Conservation (phyloP, 2,329 filamentous ascomycete genomes). For the Colletotrichum costaricense region DNA sequence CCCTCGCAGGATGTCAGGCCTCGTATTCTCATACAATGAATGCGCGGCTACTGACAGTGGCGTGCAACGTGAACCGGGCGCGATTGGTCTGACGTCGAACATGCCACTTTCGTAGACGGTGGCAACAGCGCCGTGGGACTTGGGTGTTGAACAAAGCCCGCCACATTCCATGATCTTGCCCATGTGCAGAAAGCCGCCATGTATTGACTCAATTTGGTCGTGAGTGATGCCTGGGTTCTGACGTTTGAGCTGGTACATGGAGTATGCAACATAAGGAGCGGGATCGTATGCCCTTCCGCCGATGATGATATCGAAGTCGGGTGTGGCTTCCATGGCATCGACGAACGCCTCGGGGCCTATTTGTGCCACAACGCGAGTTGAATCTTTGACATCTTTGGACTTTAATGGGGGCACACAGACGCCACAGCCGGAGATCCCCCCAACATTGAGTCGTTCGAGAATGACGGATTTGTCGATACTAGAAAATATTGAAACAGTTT, state of each 20-base stretch:
- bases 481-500: conserved; percentile 51
- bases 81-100: conserved; percentile 59
- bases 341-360: conserved; percentile 59
- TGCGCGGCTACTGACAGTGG: conserved; percentile 63
- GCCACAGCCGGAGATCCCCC: conserved; percentile 51
- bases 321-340: conserved; percentile 51
- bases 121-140: conserved; percentile 53
- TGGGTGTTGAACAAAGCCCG: conserved; percentile 58
- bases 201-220: conserved; percentile 33
- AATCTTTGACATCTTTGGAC: conserved; percentile 49
- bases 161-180: conserved; percentile 68
- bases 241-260: conserved; percentile 31
- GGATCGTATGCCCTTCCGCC: conserved; percentile 58
- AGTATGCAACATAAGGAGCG: conserved; percentile 52
- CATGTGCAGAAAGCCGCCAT: conserved; percentile 59
- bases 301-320: conserved; percentile 59
- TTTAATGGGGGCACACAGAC: conserved; percentile 52
- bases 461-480: conserved; percentile 49
- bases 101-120: conserved; percentile 52
- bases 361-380: conserved; percentile 54
- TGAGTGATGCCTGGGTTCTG: neutral
- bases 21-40: conserved; percentile 64
- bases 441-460: conserved; percentile 41
- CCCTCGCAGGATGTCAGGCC: conserved; percentile 61
- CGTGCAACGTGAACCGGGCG: conserved; percentile 54